These are phyloP conservation scores for Exserohilum rostratum DNA, from an alignment of 2,329 filamentous ascomycete species.

Conservation along the genomic window DNA sequence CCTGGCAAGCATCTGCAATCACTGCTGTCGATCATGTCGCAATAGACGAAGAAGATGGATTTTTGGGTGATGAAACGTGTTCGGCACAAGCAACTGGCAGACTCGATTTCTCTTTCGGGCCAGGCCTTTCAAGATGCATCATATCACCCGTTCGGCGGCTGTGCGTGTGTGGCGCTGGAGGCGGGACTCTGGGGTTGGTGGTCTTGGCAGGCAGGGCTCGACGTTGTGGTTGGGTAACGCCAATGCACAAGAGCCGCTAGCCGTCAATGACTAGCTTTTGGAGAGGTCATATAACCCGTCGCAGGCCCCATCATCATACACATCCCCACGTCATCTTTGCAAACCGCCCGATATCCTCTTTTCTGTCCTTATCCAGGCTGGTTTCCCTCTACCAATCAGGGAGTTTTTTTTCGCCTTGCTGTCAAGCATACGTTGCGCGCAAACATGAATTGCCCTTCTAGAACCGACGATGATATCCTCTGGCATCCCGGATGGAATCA, in stretches of 20 bases:
- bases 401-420: too few relatives aligned
- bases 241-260: constrained; percentile 25
- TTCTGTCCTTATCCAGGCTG: background rate
- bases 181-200: constrained; percentile 6
- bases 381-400: too few relatives aligned
- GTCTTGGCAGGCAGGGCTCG: constrained; percentile 25
- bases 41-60: too few relatives aligned
- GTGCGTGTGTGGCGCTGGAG: constrained; percentile 16
- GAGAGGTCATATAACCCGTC: constrained; percentile 23
- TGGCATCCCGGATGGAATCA: constrained; percentile 41
- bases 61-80: too few relatives aligned
- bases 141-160: background rate
- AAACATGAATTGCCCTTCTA: constrained; percentile 41
- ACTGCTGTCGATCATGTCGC: background rate
- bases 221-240: constrained; percentile 21
- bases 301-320: constrained; percentile 3
- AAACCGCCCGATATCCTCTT: background rate
- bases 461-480: constrained; percentile 33
- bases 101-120: background rate
- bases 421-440: too few relatives aligned
- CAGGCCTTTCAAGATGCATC: background rate
- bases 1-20: too few relatives aligned
- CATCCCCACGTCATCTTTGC: constrained; percentile 23
- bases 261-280: constrained; percentile 18
- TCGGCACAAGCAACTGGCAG: background rate